These are phyloP conservation scores for Coniferiporia weirii DNA, from an alignment of 1,284 basidiomycete genomes.

Conservation along the genomic window DNA sequence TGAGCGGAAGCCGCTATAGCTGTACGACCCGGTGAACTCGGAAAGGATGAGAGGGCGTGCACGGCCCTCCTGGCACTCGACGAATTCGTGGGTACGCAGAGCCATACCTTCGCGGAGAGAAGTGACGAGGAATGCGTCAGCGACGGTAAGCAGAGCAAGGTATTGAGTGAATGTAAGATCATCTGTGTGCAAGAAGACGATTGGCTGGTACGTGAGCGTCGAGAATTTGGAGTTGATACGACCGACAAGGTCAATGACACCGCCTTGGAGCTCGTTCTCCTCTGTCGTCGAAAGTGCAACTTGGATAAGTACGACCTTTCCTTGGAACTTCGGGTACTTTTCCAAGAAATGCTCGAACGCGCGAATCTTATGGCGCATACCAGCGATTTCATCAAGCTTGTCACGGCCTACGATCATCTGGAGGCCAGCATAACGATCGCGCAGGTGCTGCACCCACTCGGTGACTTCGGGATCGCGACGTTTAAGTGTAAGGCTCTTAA, in stretches of 20 bases:
- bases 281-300: constrained; percentile 82
- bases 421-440: constrained; percentile 78
- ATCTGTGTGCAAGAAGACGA: constrained; percentile 84
- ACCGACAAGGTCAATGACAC: constrained; percentile 72
- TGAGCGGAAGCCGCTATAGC: constrained; percentile 78
- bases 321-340: constrained; percentile 71
- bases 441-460: constrained; percentile 75
- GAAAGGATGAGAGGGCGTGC: constrained; percentile 73
- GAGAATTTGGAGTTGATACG: constrained; percentile 81
- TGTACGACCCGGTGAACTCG: constrained; percentile 86
- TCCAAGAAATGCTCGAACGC: constrained; percentile 84
- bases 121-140: constrained; percentile 84
- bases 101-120: constrained; percentile 88
- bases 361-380: constrained; percentile 77
- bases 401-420: constrained; percentile 84
- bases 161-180: constrained; percentile 86
- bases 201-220: constrained; percentile 80
- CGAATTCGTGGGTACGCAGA: constrained; percentile 75
- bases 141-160: constrained; percentile 74
- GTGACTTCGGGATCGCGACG: constrained; percentile 72
- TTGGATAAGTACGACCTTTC: constrained; percentile 80
- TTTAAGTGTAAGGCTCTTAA: constrained; percentile 61
- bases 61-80: constrained; percentile 71
- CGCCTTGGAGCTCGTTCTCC: constrained; percentile 68
- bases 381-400: constrained; percentile 83